phyloP scores from a whole-genome alignment of 805 yeast genomes.

The Lipomyces japonicus region DNA sequence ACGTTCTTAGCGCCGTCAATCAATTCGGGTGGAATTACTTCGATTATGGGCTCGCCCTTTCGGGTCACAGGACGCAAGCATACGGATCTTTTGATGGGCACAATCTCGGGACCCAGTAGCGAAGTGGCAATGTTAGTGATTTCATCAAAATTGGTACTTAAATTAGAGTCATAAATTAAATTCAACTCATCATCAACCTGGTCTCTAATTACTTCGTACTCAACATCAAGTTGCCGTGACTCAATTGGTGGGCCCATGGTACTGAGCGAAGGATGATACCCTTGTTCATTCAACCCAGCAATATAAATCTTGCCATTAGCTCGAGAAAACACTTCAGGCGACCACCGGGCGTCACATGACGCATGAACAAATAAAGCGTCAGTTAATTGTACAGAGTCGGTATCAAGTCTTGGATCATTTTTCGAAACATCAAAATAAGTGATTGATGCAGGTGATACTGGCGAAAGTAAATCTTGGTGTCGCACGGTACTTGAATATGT shows the following conservation, averaged over 20 bases:
- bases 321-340: slow-evolving; percentile 28
- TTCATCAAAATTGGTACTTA: slow-evolving; percentile 9
- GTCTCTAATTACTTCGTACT: neutral
- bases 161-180: neutral
- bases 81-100: slow-evolving; percentile 15
- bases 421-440: neutral
- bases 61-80: slow-evolving; percentile 29
- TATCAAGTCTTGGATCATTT: neutral
- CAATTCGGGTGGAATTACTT: slow-evolving; percentile 15
- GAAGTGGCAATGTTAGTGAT: slow-evolving; percentile 14
- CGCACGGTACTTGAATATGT: neutral
- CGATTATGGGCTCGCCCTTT: slow-evolving; percentile 29
- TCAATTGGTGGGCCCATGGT: slow-evolving; percentile 21
- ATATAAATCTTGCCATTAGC: slow-evolving; percentile 29
- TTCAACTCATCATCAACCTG: neutral
- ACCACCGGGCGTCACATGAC: slow-evolving; percentile 20
- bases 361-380: slow-evolving; percentile 23
- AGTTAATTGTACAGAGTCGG: too few relatives aligned
- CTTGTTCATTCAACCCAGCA: slow-evolving; percentile 28
- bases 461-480: neutral
- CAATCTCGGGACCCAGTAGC: slow-evolving; percentile 25
- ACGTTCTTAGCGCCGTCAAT: slow-evolving; percentile 20
- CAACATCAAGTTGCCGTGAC: neutral
- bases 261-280: slow-evolving; percentile 14
- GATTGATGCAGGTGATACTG: neutral